phyloP scores from a whole-genome alignment of 2,329 filamentous ascomycete species.

The Parascedosporium putredinis region DNA sequence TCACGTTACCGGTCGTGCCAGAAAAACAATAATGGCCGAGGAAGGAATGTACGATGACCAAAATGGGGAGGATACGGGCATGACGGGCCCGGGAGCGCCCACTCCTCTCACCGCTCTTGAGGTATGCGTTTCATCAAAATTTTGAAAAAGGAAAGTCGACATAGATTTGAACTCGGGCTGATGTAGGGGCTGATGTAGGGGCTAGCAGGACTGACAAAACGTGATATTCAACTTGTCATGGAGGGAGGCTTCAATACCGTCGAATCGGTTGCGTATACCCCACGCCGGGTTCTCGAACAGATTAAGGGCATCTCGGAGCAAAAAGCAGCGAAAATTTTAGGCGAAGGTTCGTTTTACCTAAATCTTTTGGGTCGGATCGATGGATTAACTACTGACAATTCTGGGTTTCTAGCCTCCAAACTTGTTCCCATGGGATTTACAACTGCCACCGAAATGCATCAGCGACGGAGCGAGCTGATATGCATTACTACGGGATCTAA shows the following conservation, averaged over 20 bases:
- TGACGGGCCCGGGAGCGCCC: slow-evolving; percentile 81
- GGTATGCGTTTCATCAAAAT: slow-evolving; percentile 40
- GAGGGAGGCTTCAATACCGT: slow-evolving; percentile 94
- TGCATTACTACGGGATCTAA: slow-evolving; percentile 98
- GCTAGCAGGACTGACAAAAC: slow-evolving; percentile 77
- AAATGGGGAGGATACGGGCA: slow-evolving; percentile 56
- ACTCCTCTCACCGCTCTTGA: slow-evolving; percentile 79
- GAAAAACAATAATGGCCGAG: slow-evolving; percentile 28
- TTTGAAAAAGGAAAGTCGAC: no score
- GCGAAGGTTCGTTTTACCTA: slow-evolving; percentile 55
- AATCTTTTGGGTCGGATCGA: not conserved
- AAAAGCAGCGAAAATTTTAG: slow-evolving; percentile 84
- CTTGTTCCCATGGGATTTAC: slow-evolving; percentile 98
- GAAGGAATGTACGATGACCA: slow-evolving; percentile 53
- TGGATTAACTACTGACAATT: slow-evolving; percentile 9
- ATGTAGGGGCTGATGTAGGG: slow-evolving; percentile 50
- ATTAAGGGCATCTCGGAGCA: slow-evolving; percentile 98
- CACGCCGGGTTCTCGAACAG: slow-evolving; percentile 74
- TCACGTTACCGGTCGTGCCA: not conserved
- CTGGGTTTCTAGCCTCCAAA: slow-evolving; percentile 70
- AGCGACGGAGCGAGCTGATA: slow-evolving; percentile 89
- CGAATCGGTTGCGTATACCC: slow-evolving; percentile 87
- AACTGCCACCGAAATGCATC: slow-evolving; percentile 97
- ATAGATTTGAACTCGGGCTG: no score
- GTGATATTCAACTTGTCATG: slow-evolving; percentile 86